These are phyloP conservation scores for Cichorium intybus DNA, from an alignment of 140 eudicot genomes.

Conservation along the genomic window DNA sequence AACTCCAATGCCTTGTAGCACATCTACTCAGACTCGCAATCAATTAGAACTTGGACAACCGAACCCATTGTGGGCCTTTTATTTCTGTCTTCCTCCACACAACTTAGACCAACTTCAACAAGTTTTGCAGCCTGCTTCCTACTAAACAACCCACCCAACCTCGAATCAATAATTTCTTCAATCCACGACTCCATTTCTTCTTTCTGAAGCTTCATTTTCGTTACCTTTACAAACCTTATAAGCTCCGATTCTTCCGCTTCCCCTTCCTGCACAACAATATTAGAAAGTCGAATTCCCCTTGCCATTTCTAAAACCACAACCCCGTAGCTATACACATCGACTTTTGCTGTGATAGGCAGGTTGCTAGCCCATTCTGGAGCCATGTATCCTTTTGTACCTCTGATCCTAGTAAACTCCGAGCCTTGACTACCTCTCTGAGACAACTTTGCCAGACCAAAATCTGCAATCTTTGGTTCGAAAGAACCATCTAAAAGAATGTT, in stretches of 20 bases:
- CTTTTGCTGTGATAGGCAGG: slow-evolving; percentile 11
- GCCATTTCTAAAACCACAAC: background rate
- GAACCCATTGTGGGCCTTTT: background rate
- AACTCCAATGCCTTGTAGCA: background rate
- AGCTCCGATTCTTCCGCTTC: slow-evolving; percentile 19
- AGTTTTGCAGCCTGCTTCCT: background rate
- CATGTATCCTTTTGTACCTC: background rate
- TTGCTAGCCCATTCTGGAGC: slow-evolving; percentile 1
- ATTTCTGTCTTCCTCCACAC: background rate
- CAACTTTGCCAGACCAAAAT: slow-evolving; percentile 28
- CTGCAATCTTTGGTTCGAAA: slow-evolving; percentile 27
- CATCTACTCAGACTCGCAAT: background rate
- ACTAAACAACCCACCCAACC: background rate
- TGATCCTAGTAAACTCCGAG: background rate
- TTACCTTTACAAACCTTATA: slow-evolving; percentile 15
- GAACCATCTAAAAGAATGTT: slow-evolving; percentile 16
- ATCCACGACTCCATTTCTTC: background rate
- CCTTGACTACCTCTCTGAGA: background rate
- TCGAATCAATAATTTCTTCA: background rate
- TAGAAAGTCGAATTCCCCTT: slow-evolving; percentile 7
- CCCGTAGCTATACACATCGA: slow-evolving; percentile 2
- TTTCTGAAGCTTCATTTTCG: slow-evolving; percentile 1
- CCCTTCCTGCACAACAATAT: slow-evolving; percentile 24
- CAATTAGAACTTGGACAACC: background rate
- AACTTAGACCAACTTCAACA: background rate